A percentile compares a stretch with the other conserved stretches of the same genome.
phyloP scores from a whole-genome alignment of 2,329 filamentous ascomycete genomes.

The Pseudogymnoascus sp. region DNA sequence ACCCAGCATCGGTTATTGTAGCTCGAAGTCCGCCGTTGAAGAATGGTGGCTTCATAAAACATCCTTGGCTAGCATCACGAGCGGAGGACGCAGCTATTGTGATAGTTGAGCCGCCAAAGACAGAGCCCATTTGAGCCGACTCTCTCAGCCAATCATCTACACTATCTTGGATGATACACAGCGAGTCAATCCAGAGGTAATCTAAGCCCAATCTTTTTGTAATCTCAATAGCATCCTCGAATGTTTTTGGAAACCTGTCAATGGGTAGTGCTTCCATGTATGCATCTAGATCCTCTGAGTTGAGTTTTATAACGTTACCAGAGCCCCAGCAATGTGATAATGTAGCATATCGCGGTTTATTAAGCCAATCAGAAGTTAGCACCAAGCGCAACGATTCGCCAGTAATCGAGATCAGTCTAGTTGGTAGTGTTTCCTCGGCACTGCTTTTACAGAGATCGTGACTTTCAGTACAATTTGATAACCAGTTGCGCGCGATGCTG shows the following conservation, averaged over 20 bases:
- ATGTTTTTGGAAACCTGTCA: conserved; percentile 18
- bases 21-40: conserved; percentile 13
- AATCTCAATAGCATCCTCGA: conserved; percentile 22
- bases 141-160: conserved; percentile 19
- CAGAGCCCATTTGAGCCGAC: conserved; percentile 12
- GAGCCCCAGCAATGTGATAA: conserved; percentile 17
- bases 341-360: conserved; percentile 11
- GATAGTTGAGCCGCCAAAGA: conserved; percentile 13
- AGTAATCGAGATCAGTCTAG: conserved; percentile 12
- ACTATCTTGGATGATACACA: conserved; percentile 23
- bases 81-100: conserved; percentile 15
- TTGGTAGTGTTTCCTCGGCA: conserved; percentile 6
- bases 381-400: conserved; percentile 12
- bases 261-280: conserved; percentile 11
- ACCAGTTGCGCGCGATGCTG: neutral
- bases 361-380: neutral
- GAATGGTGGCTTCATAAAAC: conserved; percentile 8
- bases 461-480: conserved; percentile 4
- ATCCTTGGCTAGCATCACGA: conserved; percentile 12
- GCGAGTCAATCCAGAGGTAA: conserved; percentile 25
- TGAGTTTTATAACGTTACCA: neutral
- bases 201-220: conserved; percentile 15
- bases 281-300: neutral
- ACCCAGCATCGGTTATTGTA: conserved; percentile 9
- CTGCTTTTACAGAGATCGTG: neutral